Evolutionary conservation across 1,284 basidiomycete species (phyloP), one percentile per base, ranked within the genome.

Genomic region (Puccinia coronata): DNA sequence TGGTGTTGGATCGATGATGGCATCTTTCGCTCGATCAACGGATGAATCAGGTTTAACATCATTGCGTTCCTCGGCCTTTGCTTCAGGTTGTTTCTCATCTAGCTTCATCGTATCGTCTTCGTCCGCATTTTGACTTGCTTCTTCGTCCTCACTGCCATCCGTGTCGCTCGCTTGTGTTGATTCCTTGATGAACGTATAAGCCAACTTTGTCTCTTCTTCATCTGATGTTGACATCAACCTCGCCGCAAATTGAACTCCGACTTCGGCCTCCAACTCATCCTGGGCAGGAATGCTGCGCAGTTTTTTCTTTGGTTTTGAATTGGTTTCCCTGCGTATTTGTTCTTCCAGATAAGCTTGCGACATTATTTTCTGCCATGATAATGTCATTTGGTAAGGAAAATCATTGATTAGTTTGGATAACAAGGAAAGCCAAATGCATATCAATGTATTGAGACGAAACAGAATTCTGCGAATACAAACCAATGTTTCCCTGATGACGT

Each of bases 241-340:
- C n/a, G 78, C 78, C 41, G 69, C 78, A 43, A 80, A 80, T 18
- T 70, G 53, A 12, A 73, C 69, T 23, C 78, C 78, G 1, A 80
- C 78, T 43, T 80, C 78, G 1, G 67, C 53, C 57, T 80, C 78
- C 4, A 80, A 41, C 65, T 80, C 78, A 63, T 80, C 78, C 49
- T 80, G 78, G n/a, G 78, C 78, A 0, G 78, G 78, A 4, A 80
- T 80, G 9, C 47, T 70, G 6, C 51, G 34, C 25, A 70, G 41
- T n/a, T 59, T 70, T 55, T 55, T 28, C 70, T 53, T 53, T 20
- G 36, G 31, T 59, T 71, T 79, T 1, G 49, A 57, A n/a, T 55
- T 71, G 14, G 36, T 57, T 39, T 31, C 39, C 51, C 31, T 41
- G 39, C 23, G 34, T 70, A 41, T 43, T 79, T 47, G 65, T 25